Evolutionary conservation across 2,329 filamentous ascomycete genomes (phyloP).

Genomic region (Xylaria sp.): DNA sequence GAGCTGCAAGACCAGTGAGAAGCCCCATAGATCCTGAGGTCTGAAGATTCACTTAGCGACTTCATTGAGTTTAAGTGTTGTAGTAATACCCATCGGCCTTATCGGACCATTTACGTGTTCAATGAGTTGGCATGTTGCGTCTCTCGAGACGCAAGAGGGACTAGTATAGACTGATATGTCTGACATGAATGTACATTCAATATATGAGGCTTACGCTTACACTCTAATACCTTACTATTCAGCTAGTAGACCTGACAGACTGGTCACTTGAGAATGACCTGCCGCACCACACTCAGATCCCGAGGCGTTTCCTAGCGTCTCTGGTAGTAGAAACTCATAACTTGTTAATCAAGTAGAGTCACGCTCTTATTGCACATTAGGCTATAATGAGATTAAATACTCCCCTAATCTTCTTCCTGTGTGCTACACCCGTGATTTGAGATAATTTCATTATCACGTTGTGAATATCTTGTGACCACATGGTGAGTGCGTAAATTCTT

Average conservation of each 20-base stretch:
- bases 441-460: not conserved
- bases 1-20: not conserved
- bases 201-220: too few relatives aligned
- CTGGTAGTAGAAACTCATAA: not conserved
- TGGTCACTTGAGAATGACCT: not conserved
- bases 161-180: not conserved
- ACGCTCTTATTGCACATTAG: not conserved
- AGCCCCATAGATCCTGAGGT: not conserved
- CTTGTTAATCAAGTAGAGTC: not conserved
- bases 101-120: not conserved
- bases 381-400: not conserved
- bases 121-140: not conserved
- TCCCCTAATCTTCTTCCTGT: not conserved
- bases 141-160: not conserved
- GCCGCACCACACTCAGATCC: not conserved
- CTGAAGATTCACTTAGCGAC: too few relatives aligned
- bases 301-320: not conserved
- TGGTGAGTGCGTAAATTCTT: not conserved
- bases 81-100: not conserved
- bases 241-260: not conserved
- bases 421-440: not conserved
- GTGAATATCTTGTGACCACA: not conserved
- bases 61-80: too few relatives aligned
- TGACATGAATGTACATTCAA: too few relatives aligned
- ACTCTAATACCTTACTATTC: not conserved